phyloP scores from a whole-genome alignment of 208 protist species.

The Leishmania gerbilli region DNA sequence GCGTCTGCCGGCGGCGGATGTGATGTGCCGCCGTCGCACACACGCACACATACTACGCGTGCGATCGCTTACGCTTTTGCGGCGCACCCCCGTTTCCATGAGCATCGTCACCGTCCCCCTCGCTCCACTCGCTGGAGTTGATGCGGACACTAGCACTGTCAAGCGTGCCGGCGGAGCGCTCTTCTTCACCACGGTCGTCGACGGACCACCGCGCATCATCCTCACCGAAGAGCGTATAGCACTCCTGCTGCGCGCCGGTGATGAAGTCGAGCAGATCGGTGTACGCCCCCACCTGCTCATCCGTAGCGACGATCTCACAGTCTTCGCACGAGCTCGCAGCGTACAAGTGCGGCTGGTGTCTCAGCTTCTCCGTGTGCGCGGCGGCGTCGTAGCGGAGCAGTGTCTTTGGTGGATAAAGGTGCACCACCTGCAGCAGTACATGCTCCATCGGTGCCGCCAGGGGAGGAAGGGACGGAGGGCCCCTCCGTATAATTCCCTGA shows the following conservation, averaged over 20 bases:
- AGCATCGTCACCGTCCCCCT: slow-evolving; percentile 16
- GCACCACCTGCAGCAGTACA: slow-evolving; percentile 24
- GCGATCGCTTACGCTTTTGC: slow-evolving; percentile 17
- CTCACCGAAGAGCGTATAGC: slow-evolving; percentile 67
- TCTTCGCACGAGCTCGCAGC: slow-evolving; percentile 17
- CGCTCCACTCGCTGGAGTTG: slow-evolving; percentile 46
- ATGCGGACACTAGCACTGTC: slow-evolving; percentile 22
- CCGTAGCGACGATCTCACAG: slow-evolving; percentile 10
- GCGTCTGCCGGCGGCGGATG: background rate
- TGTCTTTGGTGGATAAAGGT: slow-evolving; percentile 8
- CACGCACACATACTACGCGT: background rate
- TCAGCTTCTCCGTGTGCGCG: slow-evolving; percentile 24
- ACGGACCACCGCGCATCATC: slow-evolving; percentile 25
- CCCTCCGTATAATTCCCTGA: background rate
- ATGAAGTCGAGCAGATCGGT: slow-evolving; percentile 56
- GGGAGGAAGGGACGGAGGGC: background rate
- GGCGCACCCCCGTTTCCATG: background rate
- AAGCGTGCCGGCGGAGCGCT: background rate
- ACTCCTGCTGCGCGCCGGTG: slow-evolving; percentile 47
- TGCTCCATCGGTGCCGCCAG: slow-evolving; percentile 10
- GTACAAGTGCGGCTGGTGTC: slow-evolving; percentile 27
- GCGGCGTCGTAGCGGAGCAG: slow-evolving; percentile 26
- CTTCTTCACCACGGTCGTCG: slow-evolving; percentile 20
- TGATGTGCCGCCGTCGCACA: background rate
- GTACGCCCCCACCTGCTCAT: slow-evolving; percentile 31